Conservation (phyloP, 345 rosid species). For the Laguncularia racemosa region DNA sequence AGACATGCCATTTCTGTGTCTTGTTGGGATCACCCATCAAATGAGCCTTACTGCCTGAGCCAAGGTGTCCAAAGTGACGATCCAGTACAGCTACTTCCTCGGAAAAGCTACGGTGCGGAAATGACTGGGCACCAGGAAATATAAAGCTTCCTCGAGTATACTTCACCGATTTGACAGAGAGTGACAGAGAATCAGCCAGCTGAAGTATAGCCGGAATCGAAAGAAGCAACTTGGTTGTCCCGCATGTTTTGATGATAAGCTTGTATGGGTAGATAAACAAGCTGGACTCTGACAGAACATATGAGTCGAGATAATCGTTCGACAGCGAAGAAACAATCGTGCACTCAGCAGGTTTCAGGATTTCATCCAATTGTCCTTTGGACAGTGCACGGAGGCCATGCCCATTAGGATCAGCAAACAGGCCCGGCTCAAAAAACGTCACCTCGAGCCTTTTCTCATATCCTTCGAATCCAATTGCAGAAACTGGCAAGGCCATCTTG, state of each 20-base stretch:
- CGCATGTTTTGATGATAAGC: slow-evolving; percentile 91
- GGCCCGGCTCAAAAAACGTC: slow-evolving; percentile 59
- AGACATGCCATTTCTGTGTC: slow-evolving; percentile 84
- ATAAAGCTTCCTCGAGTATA: slow-evolving; percentile 93
- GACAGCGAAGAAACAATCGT: slow-evolving; percentile 83
- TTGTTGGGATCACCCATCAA: slow-evolving; percentile 58
- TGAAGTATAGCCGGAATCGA: slow-evolving; percentile 84
- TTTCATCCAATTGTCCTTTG: slow-evolving; percentile 62
- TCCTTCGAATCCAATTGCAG: slow-evolving; percentile 97
- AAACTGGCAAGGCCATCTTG: slow-evolving; percentile 48
- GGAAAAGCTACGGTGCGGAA: slow-evolving; percentile 75
- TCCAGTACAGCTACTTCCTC: slow-evolving; percentile 89
- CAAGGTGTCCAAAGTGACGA: slow-evolving; percentile 45
- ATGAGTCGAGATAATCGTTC: slow-evolving; percentile 65
- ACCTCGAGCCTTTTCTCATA: slow-evolving; percentile 91
- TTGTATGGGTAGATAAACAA: slow-evolving; percentile 90
- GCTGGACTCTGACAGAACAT: slow-evolving; percentile 96
- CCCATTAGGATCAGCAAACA: slow-evolving; percentile 55
- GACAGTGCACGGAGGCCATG: slow-evolving; percentile 64
- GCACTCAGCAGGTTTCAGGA: slow-evolving; percentile 81
- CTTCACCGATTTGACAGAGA: slow-evolving; percentile 56
- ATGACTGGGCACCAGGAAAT: slow-evolving; percentile 75
- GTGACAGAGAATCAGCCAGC: slow-evolving; percentile 58
- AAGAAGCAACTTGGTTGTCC: slow-evolving; percentile 86
- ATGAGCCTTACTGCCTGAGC: slow-evolving; percentile 52